Evolutionary conservation across 371 early-diverging fungal genomes (phyloP).

Genomic region (Conidiobolus coronatus): DNA sequence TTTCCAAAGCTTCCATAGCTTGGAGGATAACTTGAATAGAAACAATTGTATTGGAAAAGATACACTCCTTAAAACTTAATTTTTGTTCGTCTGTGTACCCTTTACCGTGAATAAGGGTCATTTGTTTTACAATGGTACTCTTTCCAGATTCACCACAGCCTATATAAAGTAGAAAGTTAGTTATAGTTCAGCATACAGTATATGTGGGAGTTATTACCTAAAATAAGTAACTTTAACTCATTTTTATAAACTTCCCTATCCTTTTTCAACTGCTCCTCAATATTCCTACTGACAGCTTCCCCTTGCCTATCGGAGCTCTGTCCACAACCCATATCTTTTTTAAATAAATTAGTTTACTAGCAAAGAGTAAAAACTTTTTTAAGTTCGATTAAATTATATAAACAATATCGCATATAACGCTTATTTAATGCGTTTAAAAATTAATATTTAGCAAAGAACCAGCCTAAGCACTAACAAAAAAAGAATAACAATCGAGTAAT

Average conservation of each 20-base stretch:
- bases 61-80: slow-evolving; percentile 68
- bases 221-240: slow-evolving; percentile 71
- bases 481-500: too few relatives aligned
- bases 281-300: not conserved
- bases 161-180: slow-evolving; percentile 8
- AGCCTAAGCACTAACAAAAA: too few relatives aligned
- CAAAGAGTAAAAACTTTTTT: too few relatives aligned
- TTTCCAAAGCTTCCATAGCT: slow-evolving; percentile 57
- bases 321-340: slow-evolving; percentile 95
- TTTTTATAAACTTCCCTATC: slow-evolving; percentile 4
- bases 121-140: slow-evolving; percentile 87
- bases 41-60: slow-evolving; percentile 72
- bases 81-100: slow-evolving; percentile 73
- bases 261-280: not conserved
- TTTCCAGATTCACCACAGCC: slow-evolving; percentile 96
- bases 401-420: too few relatives aligned
- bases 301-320: slow-evolving; percentile 58
- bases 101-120: slow-evolving; percentile 84
- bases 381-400: too few relatives aligned
- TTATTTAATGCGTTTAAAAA: too few relatives aligned
- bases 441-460: too few relatives aligned
- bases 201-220: slow-evolving; percentile 24
- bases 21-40: slow-evolving; percentile 76
- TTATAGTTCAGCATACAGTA: not conserved
- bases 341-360: too few relatives aligned